These are phyloP conservation scores for Dactylellina leptospora DNA, from an alignment of 2,329 filamentous ascomycete species.

Conservation along the genomic window DNA sequence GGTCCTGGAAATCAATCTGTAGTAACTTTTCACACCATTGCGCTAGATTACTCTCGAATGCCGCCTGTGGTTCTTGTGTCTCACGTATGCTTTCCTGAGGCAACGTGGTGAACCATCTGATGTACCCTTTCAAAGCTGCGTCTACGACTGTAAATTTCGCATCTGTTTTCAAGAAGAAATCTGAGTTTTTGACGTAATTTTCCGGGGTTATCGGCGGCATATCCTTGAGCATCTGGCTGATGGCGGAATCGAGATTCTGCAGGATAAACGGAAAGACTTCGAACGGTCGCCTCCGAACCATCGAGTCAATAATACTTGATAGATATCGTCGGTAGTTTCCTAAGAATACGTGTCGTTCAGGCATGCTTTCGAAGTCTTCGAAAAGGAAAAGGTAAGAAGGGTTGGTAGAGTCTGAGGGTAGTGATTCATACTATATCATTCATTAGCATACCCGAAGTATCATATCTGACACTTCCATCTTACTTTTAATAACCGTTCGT, in stretches of 20 bases:
- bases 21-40: slow-evolving; percentile 77
- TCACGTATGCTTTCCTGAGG: slow-evolving; percentile 33
- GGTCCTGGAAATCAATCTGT: slow-evolving; percentile 79
- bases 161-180: slow-evolving; percentile 80
- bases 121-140: slow-evolving; percentile 85
- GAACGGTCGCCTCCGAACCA: slow-evolving; percentile 80
- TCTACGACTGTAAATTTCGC: slow-evolving; percentile 90
- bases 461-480: neutral
- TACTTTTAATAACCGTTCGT: slow-evolving; percentile 76
- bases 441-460: neutral
- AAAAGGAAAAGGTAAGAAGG: slow-evolving; percentile 81
- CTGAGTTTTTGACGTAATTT: slow-evolving; percentile 74
- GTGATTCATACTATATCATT: slow-evolving; percentile 72
- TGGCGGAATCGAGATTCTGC: slow-evolving; percentile 75
- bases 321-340: slow-evolving; percentile 95
- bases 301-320: slow-evolving; percentile 82
- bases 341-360: slow-evolving; percentile 91
- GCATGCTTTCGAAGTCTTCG: slow-evolving; percentile 93
- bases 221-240: slow-evolving; percentile 78
- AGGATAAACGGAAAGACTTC: slow-evolving; percentile 90
- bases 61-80: slow-evolving; percentile 65
- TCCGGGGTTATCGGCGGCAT: slow-evolving; percentile 72
- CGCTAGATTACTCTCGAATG: slow-evolving; percentile 72
- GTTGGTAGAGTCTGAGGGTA: slow-evolving; percentile 83
- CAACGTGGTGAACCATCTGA: slow-evolving; percentile 72